Conservation (phyloP, 2,329 filamentous ascomycete species). For the Colletotrichum sp. region DNA sequence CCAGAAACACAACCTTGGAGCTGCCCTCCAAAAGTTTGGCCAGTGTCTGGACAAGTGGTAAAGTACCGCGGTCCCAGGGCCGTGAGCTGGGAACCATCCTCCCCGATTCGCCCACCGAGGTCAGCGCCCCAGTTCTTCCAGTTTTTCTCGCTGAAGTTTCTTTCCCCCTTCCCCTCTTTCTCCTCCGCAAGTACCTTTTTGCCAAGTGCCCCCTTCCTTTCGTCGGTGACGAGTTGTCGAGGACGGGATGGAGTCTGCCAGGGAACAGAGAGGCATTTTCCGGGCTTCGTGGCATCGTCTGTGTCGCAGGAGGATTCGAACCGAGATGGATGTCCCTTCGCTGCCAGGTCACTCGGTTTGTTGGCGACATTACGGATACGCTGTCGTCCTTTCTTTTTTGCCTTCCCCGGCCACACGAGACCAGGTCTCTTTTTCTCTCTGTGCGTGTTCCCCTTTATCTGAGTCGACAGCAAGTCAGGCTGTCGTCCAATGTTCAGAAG, state of each 20-base stretch:
- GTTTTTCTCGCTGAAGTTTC: not conserved
- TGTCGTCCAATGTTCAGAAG: not conserved
- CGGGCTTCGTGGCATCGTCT: slow-evolving; percentile 1
- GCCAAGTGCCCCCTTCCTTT: not conserved
- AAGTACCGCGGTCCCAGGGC: not conserved
- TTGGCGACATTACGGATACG: not conserved
- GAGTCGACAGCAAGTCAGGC: not conserved
- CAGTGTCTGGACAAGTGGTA: not conserved
- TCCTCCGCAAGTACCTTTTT: not conserved
- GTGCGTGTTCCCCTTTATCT: not conserved
- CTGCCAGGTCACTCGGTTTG: not conserved
- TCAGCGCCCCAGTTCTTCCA: not conserved
- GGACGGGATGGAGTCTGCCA: not conserved
- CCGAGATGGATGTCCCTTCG: slow-evolving; percentile 1
- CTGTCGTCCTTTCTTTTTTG: not conserved
- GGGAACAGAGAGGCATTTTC: slow-evolving; percentile 13
- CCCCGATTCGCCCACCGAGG: slow-evolving; percentile 8
- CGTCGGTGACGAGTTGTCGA: not conserved
- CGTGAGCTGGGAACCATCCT: not conserved
- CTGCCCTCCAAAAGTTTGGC: not conserved
- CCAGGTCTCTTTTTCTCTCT: not conserved
- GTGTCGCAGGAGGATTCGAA: not conserved
- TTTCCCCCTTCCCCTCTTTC: not conserved
- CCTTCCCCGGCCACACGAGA: not conserved
- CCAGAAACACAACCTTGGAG: not conserved